Percentiles rank a stretch among this genome's conserved stretches.
These are phyloP conservation scores for Microglena sp. DNA, from an alignment of 139 green algal species.

Conservation along the genomic window DNA sequence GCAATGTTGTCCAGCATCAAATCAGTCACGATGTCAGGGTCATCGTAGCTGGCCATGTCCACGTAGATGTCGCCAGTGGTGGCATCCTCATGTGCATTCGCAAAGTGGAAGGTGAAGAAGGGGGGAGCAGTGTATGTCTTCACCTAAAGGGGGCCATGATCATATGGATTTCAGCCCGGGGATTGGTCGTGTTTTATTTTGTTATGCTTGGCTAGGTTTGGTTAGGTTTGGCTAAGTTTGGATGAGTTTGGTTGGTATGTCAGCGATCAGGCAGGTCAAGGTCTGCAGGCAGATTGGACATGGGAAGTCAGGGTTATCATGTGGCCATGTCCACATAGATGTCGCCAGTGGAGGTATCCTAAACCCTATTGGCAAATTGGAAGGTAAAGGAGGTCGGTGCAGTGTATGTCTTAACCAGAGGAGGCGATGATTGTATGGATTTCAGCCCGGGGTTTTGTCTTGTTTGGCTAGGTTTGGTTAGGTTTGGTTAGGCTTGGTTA, in stretches of 20 bases:
- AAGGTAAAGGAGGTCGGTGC: slow-evolving; percentile 59
- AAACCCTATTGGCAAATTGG: slow-evolving; percentile 60
- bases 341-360: slow-evolving; percentile 21
- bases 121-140: slow-evolving; percentile 29
- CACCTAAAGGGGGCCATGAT: slow-evolving; percentile 4
- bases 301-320: slow-evolving; percentile 39
- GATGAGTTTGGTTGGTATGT: no score
- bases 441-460: no score
- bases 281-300: no score
- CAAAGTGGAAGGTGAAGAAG: slow-evolving; percentile 69
- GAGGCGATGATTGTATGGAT: no score
- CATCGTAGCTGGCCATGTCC: slow-evolving; percentile 52
- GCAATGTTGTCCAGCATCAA: not conserved
- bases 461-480: no score
- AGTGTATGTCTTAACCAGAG: slow-evolving; percentile 18
- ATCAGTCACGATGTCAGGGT: not conserved
- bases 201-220: no score
- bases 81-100: slow-evolving; percentile 49
- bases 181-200: no score
- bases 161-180: no score
- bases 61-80: slow-evolving; percentile 36
- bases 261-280: no score
- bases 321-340: slow-evolving; percentile 49
- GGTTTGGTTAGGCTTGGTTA: no score
- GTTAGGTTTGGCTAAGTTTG: no score